Percentiles rank a stretch among this genome's conserved stretches.
Conservation (phyloP, 768 basidiomycete species). For the Calocybe gangraenosa region DNA sequence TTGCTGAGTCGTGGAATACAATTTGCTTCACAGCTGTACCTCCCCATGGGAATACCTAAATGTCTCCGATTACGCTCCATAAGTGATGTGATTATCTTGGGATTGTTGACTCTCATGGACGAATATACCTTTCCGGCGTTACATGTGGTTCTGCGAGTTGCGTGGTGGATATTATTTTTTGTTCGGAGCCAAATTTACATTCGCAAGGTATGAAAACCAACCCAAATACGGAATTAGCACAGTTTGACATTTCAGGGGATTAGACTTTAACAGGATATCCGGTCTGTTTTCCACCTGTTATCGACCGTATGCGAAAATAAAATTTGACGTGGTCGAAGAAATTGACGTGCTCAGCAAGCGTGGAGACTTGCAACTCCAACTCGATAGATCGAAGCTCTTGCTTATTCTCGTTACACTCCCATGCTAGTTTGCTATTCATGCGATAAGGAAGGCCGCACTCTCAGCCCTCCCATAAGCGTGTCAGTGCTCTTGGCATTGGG, state of each 20-base stretch:
- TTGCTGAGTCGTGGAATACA: background rate
- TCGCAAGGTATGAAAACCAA: background rate
- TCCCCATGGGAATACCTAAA: constrained; percentile 2
- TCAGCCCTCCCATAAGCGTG: constrained; percentile 4
- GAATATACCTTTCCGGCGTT: background rate
- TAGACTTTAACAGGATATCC: constrained; percentile 1
- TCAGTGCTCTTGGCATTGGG: constrained; percentile 13
- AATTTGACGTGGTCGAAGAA: background rate
- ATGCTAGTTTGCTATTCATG: constrained; percentile 1
- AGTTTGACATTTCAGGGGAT: background rate
- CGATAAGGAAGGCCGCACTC: constrained; percentile 1
- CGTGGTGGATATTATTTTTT: background rate
- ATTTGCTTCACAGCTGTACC: background rate
- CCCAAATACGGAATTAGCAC: background rate
- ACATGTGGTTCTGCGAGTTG: background rate
- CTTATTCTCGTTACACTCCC: background rate
- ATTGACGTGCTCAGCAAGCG: background rate
- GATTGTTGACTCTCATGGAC: background rate
- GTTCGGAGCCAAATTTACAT: background rate
- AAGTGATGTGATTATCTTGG: constrained; percentile 1
- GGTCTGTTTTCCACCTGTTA: background rate
- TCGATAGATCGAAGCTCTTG: no score
- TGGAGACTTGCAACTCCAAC: background rate
- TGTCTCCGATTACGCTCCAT: constrained; percentile 1
- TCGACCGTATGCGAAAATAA: background rate